Conservation (phyloP, 768 basidiomycete genomes). For the Mycena capillaripes region DNA sequence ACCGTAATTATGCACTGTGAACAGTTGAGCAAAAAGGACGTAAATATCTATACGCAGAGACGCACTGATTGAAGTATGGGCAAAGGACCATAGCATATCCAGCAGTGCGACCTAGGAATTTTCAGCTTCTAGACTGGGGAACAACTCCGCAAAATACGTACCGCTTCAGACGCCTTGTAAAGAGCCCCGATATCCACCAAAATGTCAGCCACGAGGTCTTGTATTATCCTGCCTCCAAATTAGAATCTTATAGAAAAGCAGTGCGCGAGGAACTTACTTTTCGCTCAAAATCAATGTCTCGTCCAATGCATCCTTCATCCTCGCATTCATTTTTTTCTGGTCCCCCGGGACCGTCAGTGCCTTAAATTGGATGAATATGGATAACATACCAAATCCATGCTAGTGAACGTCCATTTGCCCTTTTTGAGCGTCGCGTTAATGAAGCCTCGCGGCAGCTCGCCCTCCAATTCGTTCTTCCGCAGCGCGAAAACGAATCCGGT, state of each 20-base stretch:
- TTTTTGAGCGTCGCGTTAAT: slow-evolving; percentile 76
- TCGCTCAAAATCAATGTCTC: slow-evolving; percentile 91
- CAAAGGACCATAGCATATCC: slow-evolving; percentile 93
- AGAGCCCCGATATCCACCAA: slow-evolving; percentile 81
- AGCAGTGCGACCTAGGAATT: slow-evolving; percentile 79
- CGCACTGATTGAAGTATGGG: slow-evolving; percentile 86
- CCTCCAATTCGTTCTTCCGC: slow-evolving; percentile 76
- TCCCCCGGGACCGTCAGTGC: not conserved
- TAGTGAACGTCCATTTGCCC: slow-evolving; percentile 82
- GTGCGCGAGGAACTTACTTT: slow-evolving; percentile 57
- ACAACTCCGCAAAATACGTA: slow-evolving; percentile 46
- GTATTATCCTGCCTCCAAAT: slow-evolving; percentile 71
- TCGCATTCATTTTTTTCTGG: slow-evolving; percentile 89
- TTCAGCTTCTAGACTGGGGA: slow-evolving; percentile 8
- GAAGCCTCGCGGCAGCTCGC: slow-evolving; percentile 78
- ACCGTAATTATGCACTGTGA: slow-evolving; percentile 65
- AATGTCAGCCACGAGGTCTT: slow-evolving; percentile 80
- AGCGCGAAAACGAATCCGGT: slow-evolving; percentile 81
- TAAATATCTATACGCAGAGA: slow-evolving; percentile 6
- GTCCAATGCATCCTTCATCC: slow-evolving; percentile 93
- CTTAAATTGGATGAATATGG: not conserved
- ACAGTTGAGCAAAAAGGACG: not conserved
- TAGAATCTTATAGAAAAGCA: not conserved
- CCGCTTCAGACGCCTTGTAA: slow-evolving; percentile 93
- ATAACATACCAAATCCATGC: slow-evolving; percentile 79